phyloP scores from a whole-genome alignment of 1,284 basidiomycete genomes.

The Ceratobasidium theobromae region DNA sequence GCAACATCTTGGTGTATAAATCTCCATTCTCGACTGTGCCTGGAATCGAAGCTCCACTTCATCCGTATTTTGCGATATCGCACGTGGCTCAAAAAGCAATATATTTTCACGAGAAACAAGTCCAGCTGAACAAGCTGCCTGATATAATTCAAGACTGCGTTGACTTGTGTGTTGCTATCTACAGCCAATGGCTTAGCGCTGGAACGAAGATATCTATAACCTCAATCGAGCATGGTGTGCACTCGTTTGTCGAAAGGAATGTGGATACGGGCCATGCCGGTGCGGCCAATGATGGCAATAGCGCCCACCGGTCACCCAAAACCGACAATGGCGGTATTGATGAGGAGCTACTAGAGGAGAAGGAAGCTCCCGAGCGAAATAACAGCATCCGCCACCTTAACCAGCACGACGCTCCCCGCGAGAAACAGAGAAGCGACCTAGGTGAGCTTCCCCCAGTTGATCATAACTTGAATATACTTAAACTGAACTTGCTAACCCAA shows the following conservation, averaged over 20 bases:
- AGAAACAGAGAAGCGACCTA: conserved; percentile 54
- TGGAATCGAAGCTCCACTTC: neutral
- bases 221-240: neutral
- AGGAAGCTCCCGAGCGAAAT: too few species aligned
- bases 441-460: neutral
- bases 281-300: conserved; percentile 77
- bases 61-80: conserved; percentile 1
- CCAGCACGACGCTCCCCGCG: conserved; percentile 65
- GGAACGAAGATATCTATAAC: too few species aligned
- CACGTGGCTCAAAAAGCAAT: neutral
- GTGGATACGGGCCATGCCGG: conserved; percentile 68
- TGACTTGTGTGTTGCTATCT: neutral
- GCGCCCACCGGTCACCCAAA: conserved; percentile 46
- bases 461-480: neutral
- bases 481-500: neutral
- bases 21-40: neutral
- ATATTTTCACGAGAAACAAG: neutral
- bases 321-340: conserved; percentile 60
- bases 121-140: neutral
- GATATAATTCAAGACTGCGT: neutral
- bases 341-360: conserved; percentile 53
- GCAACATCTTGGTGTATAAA: neutral
- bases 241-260: neutral
- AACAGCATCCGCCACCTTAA: conserved; percentile 42
- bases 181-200: neutral